Evolutionary conservation across 345 rosid species (phyloP).

Genomic region (Hibiscus syriacus): DNA sequence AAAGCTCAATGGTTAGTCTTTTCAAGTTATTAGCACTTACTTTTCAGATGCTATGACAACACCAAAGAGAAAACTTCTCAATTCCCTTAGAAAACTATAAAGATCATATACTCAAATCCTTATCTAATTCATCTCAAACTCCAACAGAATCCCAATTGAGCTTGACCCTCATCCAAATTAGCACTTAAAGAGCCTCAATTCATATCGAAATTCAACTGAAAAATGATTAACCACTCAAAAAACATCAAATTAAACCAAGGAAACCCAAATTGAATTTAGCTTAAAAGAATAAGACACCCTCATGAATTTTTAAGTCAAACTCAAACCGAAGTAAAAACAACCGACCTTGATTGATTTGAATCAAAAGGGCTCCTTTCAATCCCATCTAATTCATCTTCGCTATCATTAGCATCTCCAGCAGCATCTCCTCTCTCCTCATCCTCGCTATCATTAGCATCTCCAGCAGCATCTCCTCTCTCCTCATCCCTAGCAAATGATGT

Average conservation of each 20-base stretch:
- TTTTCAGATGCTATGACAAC: not conserved
- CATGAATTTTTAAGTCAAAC: no score
- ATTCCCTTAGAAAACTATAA: not conserved
- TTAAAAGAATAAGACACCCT: not conserved
- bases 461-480: conserved; percentile 33
- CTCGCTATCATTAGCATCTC: conserved; percentile 24
- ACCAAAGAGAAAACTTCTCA: not conserved
- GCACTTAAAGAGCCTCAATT: not conserved
- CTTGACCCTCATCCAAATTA: not conserved
- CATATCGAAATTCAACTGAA: conserved; percentile 2
- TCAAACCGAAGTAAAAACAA: not conserved
- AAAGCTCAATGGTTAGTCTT: not conserved
- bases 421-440: conserved; percentile 49
- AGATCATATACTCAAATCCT: not conserved
- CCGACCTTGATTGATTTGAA: conserved; percentile 51
- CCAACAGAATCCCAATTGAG: conserved; percentile 2
- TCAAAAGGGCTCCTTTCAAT: conserved; percentile 20
- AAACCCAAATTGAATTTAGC: not conserved
- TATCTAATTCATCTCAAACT: not conserved
- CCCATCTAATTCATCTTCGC: conserved; percentile 38
- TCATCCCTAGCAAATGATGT: conserved; percentile 36
- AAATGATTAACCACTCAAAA: not conserved
- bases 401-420: conserved; percentile 17
- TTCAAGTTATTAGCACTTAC: no score
- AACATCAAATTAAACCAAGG: not conserved